phyloP scores from a whole-genome alignment of 148 eudicot species.

The Amaranthus hypochondriacus region DNA sequence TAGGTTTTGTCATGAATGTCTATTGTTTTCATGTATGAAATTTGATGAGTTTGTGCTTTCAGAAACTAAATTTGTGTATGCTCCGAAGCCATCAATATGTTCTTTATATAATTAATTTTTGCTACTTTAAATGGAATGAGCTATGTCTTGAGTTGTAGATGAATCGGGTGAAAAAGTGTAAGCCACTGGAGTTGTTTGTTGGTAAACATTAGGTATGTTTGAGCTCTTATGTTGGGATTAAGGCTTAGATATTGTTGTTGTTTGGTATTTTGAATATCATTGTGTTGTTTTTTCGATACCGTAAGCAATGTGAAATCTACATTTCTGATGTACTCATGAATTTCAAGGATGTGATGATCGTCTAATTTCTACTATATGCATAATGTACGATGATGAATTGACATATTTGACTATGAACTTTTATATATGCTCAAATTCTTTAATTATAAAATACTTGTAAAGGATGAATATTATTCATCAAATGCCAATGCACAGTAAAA shows the following conservation, averaged over 20 bases:
- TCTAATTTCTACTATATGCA: background rate
- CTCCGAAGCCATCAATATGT: too few relatives aligned
- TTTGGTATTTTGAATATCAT: background rate
- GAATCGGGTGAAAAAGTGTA: background rate
- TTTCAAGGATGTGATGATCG: background rate
- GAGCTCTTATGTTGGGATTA: too few relatives aligned
- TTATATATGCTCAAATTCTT: background rate
- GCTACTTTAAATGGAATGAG: background rate
- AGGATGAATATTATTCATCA: too few relatives aligned
- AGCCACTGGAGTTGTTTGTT: too few relatives aligned
- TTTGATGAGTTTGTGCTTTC: too few relatives aligned
- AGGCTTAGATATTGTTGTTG: too few relatives aligned
- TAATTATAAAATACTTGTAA: too few relatives aligned
- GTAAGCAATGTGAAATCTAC: background rate
- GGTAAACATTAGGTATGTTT: background rate
- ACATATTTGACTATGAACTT: background rate
- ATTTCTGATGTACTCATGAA: background rate
- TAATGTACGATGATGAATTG: background rate
- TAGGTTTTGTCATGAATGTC: too few relatives aligned
- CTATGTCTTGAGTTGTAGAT: background rate
- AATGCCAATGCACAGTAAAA: too few relatives aligned
- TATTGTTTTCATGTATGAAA: too few relatives aligned
- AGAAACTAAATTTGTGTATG: too few relatives aligned
- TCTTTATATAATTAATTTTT: too few relatives aligned
- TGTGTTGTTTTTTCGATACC: background rate